Evolutionary conservation across 1,284 basidiomycete species (phyloP).

Genomic region (Ustilago esculenta): DNA sequence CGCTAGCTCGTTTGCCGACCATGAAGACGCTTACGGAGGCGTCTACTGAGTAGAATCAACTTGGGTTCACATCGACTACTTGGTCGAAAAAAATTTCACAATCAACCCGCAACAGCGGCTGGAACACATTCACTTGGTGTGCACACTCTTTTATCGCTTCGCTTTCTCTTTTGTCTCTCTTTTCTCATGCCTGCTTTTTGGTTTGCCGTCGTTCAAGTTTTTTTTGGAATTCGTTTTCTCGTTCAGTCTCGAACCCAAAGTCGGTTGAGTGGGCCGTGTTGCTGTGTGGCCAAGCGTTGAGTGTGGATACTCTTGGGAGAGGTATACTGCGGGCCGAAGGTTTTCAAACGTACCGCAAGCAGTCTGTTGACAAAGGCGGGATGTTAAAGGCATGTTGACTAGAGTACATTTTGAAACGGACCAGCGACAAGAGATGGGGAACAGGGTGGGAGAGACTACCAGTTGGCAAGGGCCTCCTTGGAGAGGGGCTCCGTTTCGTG

Average conservation of each 20-base stretch:
- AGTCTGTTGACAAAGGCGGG: too few relatives aligned
- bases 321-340: too few relatives aligned
- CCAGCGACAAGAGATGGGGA: not conserved
- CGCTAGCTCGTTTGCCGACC: slow-evolving; percentile 47
- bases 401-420: not conserved
- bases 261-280: too few relatives aligned
- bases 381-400: too few relatives aligned
- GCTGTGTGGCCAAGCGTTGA: too few relatives aligned
- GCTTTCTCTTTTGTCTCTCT: not conserved
- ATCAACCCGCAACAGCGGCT: too few relatives aligned
- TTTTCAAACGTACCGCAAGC: too few relatives aligned
- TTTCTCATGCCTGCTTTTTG: not conserved
- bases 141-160: not conserved
- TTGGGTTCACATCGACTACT: too few relatives aligned
- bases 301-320: too few relatives aligned
- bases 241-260: too few relatives aligned
- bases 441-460: slow-evolving; percentile 30
- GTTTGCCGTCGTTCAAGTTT: not conserved
- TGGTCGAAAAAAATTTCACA: too few relatives aligned
- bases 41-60: slow-evolving; percentile 53
- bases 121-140: not conserved
- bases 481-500: slow-evolving; percentile 80
- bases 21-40: slow-evolving; percentile 56
- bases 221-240: too few relatives aligned
- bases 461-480: slow-evolving; percentile 64